These are phyloP conservation scores for Phytophthora multivora DNA, from an alignment of 352 stramenopile species.

Conservation along the genomic window DNA sequence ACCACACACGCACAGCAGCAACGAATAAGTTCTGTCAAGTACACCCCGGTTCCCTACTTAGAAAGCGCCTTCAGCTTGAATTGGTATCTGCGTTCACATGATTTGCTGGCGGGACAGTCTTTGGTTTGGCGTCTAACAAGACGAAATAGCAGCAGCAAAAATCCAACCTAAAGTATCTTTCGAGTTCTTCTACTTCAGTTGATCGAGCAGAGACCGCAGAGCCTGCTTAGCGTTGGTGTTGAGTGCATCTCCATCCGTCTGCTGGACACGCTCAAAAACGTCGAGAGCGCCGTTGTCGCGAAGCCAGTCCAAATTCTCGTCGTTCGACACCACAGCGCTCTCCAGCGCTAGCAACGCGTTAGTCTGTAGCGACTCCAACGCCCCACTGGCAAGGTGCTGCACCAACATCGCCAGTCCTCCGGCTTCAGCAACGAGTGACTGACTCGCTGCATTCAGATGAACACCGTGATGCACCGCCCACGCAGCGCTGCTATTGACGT, in stretches of 20 bases:
- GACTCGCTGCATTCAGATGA: slow-evolving; percentile 63
- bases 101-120: neutral
- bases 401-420: slow-evolving; percentile 66
- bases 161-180: slow-evolving; percentile 4
- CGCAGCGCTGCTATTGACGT: slow-evolving; percentile 70
- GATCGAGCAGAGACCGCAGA: slow-evolving; percentile 47
- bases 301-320: slow-evolving; percentile 55
- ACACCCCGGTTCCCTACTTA: slow-evolving; percentile 1
- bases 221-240: slow-evolving; percentile 59
- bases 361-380: slow-evolving; percentile 62
- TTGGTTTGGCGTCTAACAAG: neutral
- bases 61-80: slow-evolving; percentile 5
- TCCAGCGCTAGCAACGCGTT: slow-evolving; percentile 74
- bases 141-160: neutral
- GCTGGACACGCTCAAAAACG: slow-evolving; percentile 47
- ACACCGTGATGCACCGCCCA: slow-evolving; percentile 80
- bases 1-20: slow-evolving; percentile 31
- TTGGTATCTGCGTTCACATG: slow-evolving; percentile 5
- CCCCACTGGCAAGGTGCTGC: slow-evolving; percentile 43
- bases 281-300: slow-evolving; percentile 44
- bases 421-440: slow-evolving; percentile 61
- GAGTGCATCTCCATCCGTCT: slow-evolving; percentile 53
- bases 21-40: slow-evolving; percentile 20
- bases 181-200: slow-evolving; percentile 38
- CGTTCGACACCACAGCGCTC: slow-evolving; percentile 53